Base-by-base conservation (phyloP, 768 basidiomycete species). In the Mycena sanguinolenta region DNA sequence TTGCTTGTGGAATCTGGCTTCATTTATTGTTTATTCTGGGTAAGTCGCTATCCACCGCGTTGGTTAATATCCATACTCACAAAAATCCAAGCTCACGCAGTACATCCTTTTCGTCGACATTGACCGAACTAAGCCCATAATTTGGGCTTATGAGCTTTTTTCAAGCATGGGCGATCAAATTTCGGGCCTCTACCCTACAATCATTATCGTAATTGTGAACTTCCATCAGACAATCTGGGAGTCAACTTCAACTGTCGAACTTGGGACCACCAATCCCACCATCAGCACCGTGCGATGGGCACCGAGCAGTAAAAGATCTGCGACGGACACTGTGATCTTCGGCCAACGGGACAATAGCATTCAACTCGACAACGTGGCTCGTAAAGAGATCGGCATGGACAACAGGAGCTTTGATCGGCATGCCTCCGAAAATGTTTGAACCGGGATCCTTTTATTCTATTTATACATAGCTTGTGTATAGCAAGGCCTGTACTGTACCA, bases 11-110 rank as follows among this genome's bases (percentile, higher is more conserved):
- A 74, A 34, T 74, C 73, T 13, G 73, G 73, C 13, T 70, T 71
- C 46, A 59, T 72, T 28, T 74, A 74, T 28, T 74, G 70, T 39
- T n/a, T 72, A 23, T 74, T 74, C 65, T 74, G 70, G 73, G 73
- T 66, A 21, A 21, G 54, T 62, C 27, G 10, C 7, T 13, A 19
- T 14, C 25, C 32, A 10, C 19, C 30, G n/a, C n/a, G 19, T 13
- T 34, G 21, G n/a, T 32, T 2, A 5, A 53, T 16, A 53, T 17
- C 27, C 19, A 58, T 38, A 16, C 5, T 25, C 49, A 8, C n/a
- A 25, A 4, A n/a, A 53, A 23, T 27, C 0, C 9, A 30, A 70
- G 69, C 69, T 70, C 16, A 71, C 69, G 2, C 69, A 65, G 25
- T n/a, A 54, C 53, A 46, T 70, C 36, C 58, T 65, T 8, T 65